A percentile compares a stretch with the other conserved stretches of the same genome.
These are phyloP conservation scores for Martiniozyma asiatica DNA, from an alignment of 1,139 yeast genomes.

Conservation along the genomic window DNA sequence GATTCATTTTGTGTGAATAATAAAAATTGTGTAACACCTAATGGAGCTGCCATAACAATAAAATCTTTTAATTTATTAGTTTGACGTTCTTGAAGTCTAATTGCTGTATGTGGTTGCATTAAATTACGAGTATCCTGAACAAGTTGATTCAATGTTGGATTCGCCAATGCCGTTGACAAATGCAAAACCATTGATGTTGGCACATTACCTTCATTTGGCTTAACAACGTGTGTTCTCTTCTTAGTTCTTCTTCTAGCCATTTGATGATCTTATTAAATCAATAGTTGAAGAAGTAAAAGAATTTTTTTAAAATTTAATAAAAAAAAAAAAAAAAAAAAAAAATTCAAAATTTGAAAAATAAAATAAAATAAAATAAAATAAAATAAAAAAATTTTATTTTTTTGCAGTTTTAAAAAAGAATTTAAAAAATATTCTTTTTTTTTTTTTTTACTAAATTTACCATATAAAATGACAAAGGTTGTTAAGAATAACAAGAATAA, in stretches of 20 bases:
- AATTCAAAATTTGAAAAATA: conserved; percentile 1
- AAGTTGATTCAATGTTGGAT: conserved; percentile 71
- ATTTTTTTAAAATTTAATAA: no score
- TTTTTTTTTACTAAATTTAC: no score
- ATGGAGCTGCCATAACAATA: conserved; percentile 93
- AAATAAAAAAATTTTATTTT: conserved; percentile 2
- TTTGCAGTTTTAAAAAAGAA: neutral
- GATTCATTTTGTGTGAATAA: conserved; percentile 72
- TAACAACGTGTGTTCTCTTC: conserved; percentile 74
- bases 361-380: conserved; percentile 1
- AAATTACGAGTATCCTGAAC: conserved; percentile 79
- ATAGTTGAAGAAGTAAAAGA: neutral
- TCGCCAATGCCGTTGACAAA: conserved; percentile 67
- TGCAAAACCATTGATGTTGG: conserved; percentile 92
- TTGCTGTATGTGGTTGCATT: conserved; percentile 97
- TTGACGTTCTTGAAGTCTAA: conserved; percentile 74
- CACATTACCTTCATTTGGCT: conserved; percentile 57
- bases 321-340: neutral
- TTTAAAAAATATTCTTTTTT: neutral
- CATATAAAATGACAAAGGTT: neutral
- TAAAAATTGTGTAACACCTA: conserved; percentile 83
- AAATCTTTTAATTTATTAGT: conserved; percentile 81
- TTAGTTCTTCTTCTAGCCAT: conserved; percentile 48
- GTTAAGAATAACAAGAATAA: conserved; percentile 7
- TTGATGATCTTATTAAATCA: neutral